Evolutionary conservation across 176 grass and related monocot genomes (phyloP).

Genomic region (Musa acuminata): DNA sequence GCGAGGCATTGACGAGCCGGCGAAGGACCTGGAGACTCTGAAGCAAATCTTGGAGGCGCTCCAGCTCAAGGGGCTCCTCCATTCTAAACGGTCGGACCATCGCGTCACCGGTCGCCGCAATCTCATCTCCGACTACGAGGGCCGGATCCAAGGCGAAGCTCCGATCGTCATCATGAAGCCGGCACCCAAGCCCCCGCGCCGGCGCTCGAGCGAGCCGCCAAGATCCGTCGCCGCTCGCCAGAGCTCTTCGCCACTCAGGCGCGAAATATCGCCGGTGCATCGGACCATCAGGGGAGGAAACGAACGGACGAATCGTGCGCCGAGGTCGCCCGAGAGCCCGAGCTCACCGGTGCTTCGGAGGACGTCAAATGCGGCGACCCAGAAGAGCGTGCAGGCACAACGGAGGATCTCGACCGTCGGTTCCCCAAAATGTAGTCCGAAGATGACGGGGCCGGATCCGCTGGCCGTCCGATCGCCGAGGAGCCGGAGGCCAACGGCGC

Average conservation of each 20-base stretch:
- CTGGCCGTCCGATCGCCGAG: conserved; percentile 25
- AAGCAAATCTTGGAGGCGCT: conserved; percentile 91
- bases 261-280: conserved; percentile 15
- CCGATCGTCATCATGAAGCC: conserved; percentile 82
- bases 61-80: conserved; percentile 87
- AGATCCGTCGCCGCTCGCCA: conserved; percentile 12
- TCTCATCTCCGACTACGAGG: conserved; percentile 13
- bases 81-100: neutral
- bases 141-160: conserved; percentile 4
- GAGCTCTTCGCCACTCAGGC: conserved; percentile 8
- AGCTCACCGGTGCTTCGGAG: conserved; percentile 31
- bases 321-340: conserved; percentile 22
- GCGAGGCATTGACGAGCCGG: conserved; percentile 73
- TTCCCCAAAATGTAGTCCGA: conserved; percentile 28
- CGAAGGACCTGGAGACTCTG: conserved; percentile 66
- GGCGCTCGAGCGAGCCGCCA: neutral
- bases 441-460: conserved; percentile 24
- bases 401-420: conserved; percentile 29
- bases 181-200: conserved; percentile 8
- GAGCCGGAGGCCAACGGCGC: conserved; percentile 6
- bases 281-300: conserved; percentile 15
- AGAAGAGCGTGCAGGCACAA: conserved; percentile 25
- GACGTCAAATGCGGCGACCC: neutral
- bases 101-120: conserved; percentile 14
- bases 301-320: conserved; percentile 25